These are phyloP conservation scores for Amylocarpus encephaloides DNA, from an alignment of 2,329 filamentous ascomycete species.

Conservation along the genomic window DNA sequence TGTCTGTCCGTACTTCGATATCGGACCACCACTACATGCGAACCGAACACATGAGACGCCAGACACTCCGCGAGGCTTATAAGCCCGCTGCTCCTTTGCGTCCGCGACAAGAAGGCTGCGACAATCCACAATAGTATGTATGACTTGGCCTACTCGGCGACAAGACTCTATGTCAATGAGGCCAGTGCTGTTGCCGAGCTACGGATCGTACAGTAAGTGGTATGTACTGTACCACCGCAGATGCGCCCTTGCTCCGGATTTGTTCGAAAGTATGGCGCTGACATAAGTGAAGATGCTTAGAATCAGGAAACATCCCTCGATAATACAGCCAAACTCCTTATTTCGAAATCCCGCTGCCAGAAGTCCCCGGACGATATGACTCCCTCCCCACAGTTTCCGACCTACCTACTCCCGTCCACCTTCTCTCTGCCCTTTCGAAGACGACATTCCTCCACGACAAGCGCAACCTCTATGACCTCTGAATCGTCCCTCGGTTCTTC, in stretches of 20 bases:
- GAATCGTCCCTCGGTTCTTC: constrained; percentile 35
- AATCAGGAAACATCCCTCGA: neutral
- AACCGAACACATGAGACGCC: neutral
- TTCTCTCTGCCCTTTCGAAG: constrained; percentile 42
- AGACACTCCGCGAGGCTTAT: neutral
- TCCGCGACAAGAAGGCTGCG: neutral
- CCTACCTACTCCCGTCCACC: constrained; percentile 45
- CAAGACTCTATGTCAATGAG: neutral
- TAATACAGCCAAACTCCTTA: neutral
- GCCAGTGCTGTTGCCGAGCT: neutral
- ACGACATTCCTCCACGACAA: constrained; percentile 31
- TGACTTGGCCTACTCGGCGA: neutral
- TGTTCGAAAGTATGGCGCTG: neutral
- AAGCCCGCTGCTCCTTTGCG: neutral
- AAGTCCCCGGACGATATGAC: constrained; percentile 14
- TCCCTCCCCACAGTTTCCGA: constrained; percentile 36
- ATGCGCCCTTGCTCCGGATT: neutral
- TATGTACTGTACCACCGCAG: neutral
- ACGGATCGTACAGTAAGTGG: neutral
- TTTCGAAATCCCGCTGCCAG: neutral
- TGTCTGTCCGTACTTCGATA: neutral
- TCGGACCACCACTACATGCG: neutral
- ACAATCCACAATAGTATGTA: neutral
- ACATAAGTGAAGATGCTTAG: neutral
- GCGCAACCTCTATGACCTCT: constrained; percentile 18